Percentiles rank a stretch among this genome's conserved stretches.
These are phyloP conservation scores for Luvunga scandens DNA, from an alignment of 345 rosid species.

Conservation along the genomic window DNA sequence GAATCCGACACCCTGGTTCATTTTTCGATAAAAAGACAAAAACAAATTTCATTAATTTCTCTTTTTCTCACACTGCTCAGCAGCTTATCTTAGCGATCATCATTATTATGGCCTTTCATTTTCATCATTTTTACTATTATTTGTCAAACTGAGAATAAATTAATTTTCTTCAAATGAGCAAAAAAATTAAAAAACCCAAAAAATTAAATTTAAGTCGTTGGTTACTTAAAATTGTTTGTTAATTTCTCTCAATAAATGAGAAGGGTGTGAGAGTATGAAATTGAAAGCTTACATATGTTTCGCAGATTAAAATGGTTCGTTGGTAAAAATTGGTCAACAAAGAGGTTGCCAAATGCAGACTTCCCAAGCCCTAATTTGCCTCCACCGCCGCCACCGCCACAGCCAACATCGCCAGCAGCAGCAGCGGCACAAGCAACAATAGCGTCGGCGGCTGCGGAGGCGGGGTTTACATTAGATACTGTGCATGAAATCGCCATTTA, in stretches of 20 bases:
- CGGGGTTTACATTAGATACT: constrained; percentile 17
- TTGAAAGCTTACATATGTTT: constrained; percentile 16
- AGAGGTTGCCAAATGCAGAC: constrained; percentile 12
- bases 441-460: too few species aligned
- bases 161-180: background rate
- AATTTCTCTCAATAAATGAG: background rate
- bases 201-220: background rate
- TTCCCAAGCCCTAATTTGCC: constrained; percentile 4
- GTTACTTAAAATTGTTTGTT: background rate
- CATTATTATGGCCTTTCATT: background rate
- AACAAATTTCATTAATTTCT: background rate
- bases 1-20: constrained; percentile 1
- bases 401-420: background rate
- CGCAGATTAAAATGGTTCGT: constrained; percentile 19
- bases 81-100: background rate
- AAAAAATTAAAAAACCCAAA: background rate
- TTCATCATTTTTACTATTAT: background rate
- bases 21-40: background rate
- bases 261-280: background rate
- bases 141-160: background rate
- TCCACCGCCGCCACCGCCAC: background rate
- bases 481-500: constrained; percentile 42
- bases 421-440: background rate
- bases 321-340: constrained; percentile 18
- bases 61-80: background rate